A percentile compares a stretch with the other conserved stretches of the same genome.
Evolutionary conservation across 805 yeast species (phyloP).

Genomic region (Kurtzmaniella fragi): DNA sequence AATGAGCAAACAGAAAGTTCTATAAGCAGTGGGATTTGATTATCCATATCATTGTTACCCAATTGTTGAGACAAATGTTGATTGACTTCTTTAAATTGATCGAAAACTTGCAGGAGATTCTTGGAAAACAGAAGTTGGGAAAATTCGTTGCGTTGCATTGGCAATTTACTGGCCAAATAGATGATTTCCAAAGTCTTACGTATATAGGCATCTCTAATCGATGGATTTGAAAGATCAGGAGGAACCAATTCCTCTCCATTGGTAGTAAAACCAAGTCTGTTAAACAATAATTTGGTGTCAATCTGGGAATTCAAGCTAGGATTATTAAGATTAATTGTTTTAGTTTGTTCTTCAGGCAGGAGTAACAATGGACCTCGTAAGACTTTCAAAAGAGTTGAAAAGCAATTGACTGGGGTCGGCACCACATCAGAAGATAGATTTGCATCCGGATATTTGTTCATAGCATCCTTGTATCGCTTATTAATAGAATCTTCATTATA

Average conservation of each 20-base stretch:
- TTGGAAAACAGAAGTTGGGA: constrained; percentile 23
- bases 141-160: constrained; percentile 19
- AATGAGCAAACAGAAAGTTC: constrained; percentile 24
- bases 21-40: constrained; percentile 21
- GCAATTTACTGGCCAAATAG: constrained; percentile 19
- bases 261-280: constrained; percentile 41
- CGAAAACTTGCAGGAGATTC: constrained; percentile 26
- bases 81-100: constrained; percentile 33
- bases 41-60: constrained; percentile 17
- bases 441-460: constrained; percentile 19
- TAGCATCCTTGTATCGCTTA: constrained; percentile 42
- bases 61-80: constrained; percentile 23
- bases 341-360: constrained; percentile 39
- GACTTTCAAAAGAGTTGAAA: constrained; percentile 57
- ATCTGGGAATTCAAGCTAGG: constrained; percentile 52
- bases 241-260: constrained; percentile 37
- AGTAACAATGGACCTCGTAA: constrained; percentile 61
- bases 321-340: constrained; percentile 51
- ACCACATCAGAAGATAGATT: constrained; percentile 21
- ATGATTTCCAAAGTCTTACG: constrained; percentile 52
- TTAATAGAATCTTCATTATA: constrained; percentile 48
- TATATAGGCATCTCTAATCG: constrained; percentile 45
- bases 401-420: constrained; percentile 57
- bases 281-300: constrained; percentile 47
- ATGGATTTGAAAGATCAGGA: constrained; percentile 33